Conservation (phyloP, 345 rosid genomes). For the Toxicodendron radicans region DNA sequence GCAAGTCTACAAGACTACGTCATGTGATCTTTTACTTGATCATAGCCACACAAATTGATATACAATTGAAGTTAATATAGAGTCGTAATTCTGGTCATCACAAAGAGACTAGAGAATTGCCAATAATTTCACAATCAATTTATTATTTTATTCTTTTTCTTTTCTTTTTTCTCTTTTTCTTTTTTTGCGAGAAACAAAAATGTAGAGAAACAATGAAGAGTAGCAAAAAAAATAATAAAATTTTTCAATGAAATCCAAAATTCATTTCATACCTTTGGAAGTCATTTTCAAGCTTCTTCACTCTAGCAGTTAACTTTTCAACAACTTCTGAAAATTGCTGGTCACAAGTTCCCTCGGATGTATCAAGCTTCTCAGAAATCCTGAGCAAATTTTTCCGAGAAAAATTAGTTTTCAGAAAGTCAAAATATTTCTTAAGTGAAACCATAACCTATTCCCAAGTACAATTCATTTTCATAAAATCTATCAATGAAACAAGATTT, state of each 20-base stretch:
- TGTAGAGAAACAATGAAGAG: too few species aligned
- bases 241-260: neutral
- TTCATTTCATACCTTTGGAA: slow-evolving; percentile 48
- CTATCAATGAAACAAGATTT: neutral
- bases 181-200: neutral
- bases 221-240: neutral
- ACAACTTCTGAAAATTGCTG: slow-evolving; percentile 28
- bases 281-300: slow-evolving; percentile 49
- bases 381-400: slow-evolving; percentile 28
- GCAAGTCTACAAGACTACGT: neutral
- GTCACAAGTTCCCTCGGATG: slow-evolving; percentile 20
- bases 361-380: slow-evolving; percentile 36
- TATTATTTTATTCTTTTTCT: too few species aligned
- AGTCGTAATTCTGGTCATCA: neutral
- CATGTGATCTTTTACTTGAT: neutral
- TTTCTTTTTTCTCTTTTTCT: too few species aligned
- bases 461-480: neutral
- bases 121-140: neutral
- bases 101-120: neutral
- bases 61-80: neutral
- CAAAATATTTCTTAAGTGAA: neutral
- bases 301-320: slow-evolving; percentile 50
- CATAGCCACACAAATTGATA: neutral
- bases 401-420: slow-evolving; percentile 2
- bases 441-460: neutral